phyloP scores from a whole-genome alignment of 2,329 filamentous ascomycete genomes.

The Elsinoe ampelina region DNA sequence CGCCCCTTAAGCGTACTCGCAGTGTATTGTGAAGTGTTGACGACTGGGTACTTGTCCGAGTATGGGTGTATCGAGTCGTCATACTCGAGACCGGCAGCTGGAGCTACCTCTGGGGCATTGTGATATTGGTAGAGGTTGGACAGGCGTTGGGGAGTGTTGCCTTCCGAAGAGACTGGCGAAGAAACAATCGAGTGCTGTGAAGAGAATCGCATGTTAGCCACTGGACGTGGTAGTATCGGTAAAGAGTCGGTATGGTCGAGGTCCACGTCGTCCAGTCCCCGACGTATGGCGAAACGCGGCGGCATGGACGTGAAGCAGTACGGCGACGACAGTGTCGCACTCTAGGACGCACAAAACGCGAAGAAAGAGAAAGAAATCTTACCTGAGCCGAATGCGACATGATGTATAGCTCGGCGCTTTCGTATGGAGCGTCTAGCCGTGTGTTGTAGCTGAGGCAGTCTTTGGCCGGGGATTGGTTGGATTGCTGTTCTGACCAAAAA shows the following conservation, averaged over 20 bases:
- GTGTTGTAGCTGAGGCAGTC: neutral
- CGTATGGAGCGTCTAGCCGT: neutral
- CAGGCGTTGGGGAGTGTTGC: constrained; percentile 17
- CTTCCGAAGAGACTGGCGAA: constrained; percentile 12
- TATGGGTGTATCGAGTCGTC: constrained; percentile 28
- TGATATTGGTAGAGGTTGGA: constrained; percentile 32
- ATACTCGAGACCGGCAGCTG: constrained; percentile 31
- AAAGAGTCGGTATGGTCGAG: neutral
- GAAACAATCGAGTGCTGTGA: constrained; percentile 16
- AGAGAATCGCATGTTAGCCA: constrained; percentile 2
- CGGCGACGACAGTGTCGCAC: neutral
- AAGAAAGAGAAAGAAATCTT: neutral
- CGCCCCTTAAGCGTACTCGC: constrained; percentile 18
- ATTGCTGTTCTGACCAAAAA: neutral
- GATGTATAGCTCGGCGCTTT: neutral
- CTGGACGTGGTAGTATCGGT: neutral
- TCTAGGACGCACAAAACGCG: neutral
- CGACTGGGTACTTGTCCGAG: constrained; percentile 31
- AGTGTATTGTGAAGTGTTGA: constrained; percentile 18
- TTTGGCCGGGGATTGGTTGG: neutral
- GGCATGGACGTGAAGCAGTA: neutral
- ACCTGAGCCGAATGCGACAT: constrained; percentile 9
- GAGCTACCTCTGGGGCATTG: constrained; percentile 32
- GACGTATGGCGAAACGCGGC: neutral
- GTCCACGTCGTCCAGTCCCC: neutral